Percentiles rank a stretch among this genome's conserved stretches.
These are phyloP conservation scores for Salicornia ramosissima DNA, from an alignment of 148 eudicot genomes.

Conservation along the genomic window DNA sequence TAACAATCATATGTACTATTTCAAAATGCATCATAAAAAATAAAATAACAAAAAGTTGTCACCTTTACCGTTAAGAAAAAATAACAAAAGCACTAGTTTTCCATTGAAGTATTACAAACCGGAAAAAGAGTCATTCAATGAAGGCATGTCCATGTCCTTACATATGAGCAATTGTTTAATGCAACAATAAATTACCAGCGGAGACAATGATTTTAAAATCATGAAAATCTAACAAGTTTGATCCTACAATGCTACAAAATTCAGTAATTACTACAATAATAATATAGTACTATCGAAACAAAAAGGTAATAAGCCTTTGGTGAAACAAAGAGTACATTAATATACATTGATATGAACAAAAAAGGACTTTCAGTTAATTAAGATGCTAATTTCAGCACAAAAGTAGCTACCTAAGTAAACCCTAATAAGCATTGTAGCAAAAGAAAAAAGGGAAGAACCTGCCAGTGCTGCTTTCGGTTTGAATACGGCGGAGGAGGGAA, in stretches of 20 bases:
- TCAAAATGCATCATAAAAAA: neutral
- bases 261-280: neutral
- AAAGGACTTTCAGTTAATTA: too few species aligned
- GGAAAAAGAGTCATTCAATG: neutral
- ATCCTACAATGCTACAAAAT: too few species aligned
- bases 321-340: too few species aligned
- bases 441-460: slow-evolving; percentile 35
- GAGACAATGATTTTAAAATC: too few species aligned
- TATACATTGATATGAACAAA: too few species aligned
- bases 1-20: neutral
- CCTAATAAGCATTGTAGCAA: too few species aligned
- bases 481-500: slow-evolving; percentile 60
- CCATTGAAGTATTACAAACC: neutral
- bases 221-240: too few species aligned
- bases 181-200: neutral
- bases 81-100: too few species aligned
- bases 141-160: neutral
- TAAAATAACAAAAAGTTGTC: neutral
- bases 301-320: too few species aligned
- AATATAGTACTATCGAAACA: too few species aligned
- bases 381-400: too few species aligned
- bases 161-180: neutral
- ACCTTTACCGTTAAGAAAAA: neutral
- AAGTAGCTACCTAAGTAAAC: too few species aligned
- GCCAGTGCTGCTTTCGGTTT: slow-evolving; percentile 46